Base-by-base conservation (phyloP, 225 moss, liverwort and hornwort species). In the Bryoerythrophyllum caledonicum region DNA sequence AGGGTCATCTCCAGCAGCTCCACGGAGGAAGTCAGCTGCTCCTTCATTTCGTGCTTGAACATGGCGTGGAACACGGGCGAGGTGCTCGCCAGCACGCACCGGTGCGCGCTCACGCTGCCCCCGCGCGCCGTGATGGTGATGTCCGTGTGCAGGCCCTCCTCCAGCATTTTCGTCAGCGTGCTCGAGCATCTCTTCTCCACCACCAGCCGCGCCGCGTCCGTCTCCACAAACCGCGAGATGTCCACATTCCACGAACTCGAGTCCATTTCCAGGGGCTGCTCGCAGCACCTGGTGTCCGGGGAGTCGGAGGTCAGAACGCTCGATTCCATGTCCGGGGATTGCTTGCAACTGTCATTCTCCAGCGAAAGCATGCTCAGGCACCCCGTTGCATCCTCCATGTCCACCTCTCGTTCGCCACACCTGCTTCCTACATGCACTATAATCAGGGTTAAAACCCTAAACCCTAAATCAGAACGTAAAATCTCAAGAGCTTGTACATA, bases 31-130 rank as follows among this genome's bases (percentile, higher is more conserved):
- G 75, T 70, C 24, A 68, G 46, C 35, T 76, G 80, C 70, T 81
- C 75, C 25, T 57, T 48, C 75, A 81, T 71, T 19, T 76, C 34
- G 20, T 75, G 75, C 7, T 70, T 75, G 64, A 81, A 81, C 80
- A 81, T 81, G 35, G 71, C 81, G 5, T 75, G 38, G 55, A 81
- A 81, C 34, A 81, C 65, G 2, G 81, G 76, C 35, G 81, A 81
- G 9, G 57, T 52, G 19, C 46, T 71, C 14, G 81, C 75, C 25
- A 81, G 20, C 64, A 81, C 57, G 13, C 75, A 65, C 19, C 76
- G 81, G 27, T 81, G 81, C 16, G 81, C 76, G 10, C 17, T 71
- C 34, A 70, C 70, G 8, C 38, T 56, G 41, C 81, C 71, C 30
- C 71, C 75, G 37, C 63, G 68, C 7, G 76, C 63, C 7, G 56